phyloP scores from a whole-genome alignment of 768 basidiomycete genomes.

The Podaxis sp. region DNA sequence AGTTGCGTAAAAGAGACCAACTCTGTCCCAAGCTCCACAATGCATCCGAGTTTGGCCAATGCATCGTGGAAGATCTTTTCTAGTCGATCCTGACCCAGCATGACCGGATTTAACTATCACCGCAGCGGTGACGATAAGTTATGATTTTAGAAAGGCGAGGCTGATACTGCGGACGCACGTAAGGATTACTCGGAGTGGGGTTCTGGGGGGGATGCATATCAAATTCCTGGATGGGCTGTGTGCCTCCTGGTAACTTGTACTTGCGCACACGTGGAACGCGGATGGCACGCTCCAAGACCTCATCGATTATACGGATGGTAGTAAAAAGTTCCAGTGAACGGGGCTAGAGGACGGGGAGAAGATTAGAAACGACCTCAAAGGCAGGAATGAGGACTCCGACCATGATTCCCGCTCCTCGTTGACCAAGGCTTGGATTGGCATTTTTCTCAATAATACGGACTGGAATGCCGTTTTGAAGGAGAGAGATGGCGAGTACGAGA shows the following conservation, averaged over 20 bases:
- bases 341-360: conserved; percentile 25
- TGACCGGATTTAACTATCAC: conserved; percentile 25
- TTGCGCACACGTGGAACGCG: conserved; percentile 21
- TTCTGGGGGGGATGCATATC: conserved; percentile 24
- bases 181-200: conserved; percentile 30
- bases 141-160: not conserved
- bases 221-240: conserved; percentile 23
- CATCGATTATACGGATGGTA: conserved; percentile 31
- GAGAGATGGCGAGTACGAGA: conserved; percentile 12
- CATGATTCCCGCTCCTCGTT: conserved; percentile 13
- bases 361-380: not conserved
- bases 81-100: conserved; percentile 31
- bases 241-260: conserved; percentile 30
- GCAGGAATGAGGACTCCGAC: not conserved
- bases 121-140: not conserved
- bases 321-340: conserved; percentile 41
- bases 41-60: conserved; percentile 26
- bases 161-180: conserved; percentile 19
- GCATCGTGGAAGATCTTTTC: conserved; percentile 34
- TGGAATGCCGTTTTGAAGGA: conserved; percentile 15
- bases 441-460: conserved; percentile 16
- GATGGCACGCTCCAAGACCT: conserved; percentile 29
- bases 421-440: conserved; percentile 10
- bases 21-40: conserved; percentile 41
- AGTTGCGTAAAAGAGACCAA: conserved; percentile 38